Evolutionary conservation across 2,329 filamentous ascomycete genomes (phyloP), one percentile per base, ranked within the genome.

Genomic region (Hymenoscyphus salicellus): DNA sequence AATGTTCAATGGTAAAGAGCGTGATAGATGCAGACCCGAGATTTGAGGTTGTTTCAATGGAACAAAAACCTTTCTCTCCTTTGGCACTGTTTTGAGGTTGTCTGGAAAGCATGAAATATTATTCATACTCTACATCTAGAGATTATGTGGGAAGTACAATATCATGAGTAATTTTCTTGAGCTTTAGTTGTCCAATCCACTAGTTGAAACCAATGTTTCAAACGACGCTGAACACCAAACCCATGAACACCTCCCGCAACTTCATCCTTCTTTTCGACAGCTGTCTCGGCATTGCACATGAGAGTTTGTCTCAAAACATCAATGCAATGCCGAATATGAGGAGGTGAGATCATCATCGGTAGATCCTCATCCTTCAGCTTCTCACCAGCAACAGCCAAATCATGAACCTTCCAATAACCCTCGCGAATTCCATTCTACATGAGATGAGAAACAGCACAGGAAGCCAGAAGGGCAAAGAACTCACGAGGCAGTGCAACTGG

Each of bases 141-240:
- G n/a, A n/a, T n/a, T n/a, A n/a, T n/a, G n/a, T n/a, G n/a, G n/a
- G n/a, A n/a, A n/a, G n/a, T n/a, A n/a, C n/a, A n/a, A n/a, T n/a
- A n/a, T 41, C 36, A 41, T 4, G 8, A 41, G 8, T 41, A 41
- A 11, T 41, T 41, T 7, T 41, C 36, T 23, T 52, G 46, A 2
- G 46, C 46, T 23, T 26, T 52, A 10, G 23, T 52, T 23, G 46
- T 52, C 46, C 46, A 52, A 17, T 52, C 46, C n/a, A 52, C n/a
- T 3, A 52, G 23, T 52, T 52, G n/a, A 26, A 26, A 52, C 46
- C 46, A 52, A 26, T 52, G n/a, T 26, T 52, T 52, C 4, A 4
- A 52, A 17, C 46, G n/a, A 52, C n/a, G 46, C n/a, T 52, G 46
- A 52, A 52, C 46, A 52, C 46, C 46, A 52, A 52, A 52, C 17